A percentile compares a stretch with the other conserved stretches of the same genome.
These are phyloP conservation scores for Naganishia vishniacii DNA, from an alignment of 768 basidiomycete genomes.

Conservation along the genomic window DNA sequence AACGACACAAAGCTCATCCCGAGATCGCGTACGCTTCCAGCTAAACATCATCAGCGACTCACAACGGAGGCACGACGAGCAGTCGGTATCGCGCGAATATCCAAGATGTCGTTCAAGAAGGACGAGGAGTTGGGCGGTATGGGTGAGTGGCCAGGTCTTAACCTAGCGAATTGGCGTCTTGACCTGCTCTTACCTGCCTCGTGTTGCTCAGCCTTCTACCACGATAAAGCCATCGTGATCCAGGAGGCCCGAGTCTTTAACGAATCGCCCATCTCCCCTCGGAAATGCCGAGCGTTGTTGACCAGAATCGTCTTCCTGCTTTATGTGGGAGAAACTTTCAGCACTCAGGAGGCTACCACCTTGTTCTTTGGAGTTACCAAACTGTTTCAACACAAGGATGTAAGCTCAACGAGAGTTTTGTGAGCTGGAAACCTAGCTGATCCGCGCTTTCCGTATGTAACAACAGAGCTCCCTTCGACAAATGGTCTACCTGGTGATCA, in stretches of 20 bases:
- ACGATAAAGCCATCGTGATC: constrained; percentile 93
- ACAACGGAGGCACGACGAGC: neutral
- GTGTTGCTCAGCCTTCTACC: constrained; percentile 46
- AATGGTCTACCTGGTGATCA: constrained; percentile 97
- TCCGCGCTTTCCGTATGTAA: neutral
- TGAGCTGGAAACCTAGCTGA: neutral
- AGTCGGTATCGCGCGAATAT: neutral
- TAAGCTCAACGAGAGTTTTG: constrained; percentile 52
- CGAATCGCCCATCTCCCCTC: constrained; percentile 94
- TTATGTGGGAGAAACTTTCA: constrained; percentile 91
- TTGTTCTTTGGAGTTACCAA: constrained; percentile 99
- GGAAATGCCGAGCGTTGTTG: constrained; percentile 91
- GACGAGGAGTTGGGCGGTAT: constrained; percentile 82
- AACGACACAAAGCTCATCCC: no score
- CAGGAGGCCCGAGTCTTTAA: constrained; percentile 99
- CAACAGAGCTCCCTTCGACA: constrained; percentile 69
- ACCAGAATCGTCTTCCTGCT: constrained; percentile 94
- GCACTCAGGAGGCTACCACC: constrained; percentile 91
- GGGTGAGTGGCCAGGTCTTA: constrained; percentile 59
- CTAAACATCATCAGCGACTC: neutral
- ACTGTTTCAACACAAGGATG: constrained; percentile 98
- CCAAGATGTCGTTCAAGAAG: constrained; percentile 73
- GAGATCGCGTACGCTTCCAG: no score
- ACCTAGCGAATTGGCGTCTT: neutral
- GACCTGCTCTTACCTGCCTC: neutral